These are phyloP conservation scores for Barnettozyma siamensis DNA, from an alignment of 805 yeast genomes.

Conservation along the genomic window DNA sequence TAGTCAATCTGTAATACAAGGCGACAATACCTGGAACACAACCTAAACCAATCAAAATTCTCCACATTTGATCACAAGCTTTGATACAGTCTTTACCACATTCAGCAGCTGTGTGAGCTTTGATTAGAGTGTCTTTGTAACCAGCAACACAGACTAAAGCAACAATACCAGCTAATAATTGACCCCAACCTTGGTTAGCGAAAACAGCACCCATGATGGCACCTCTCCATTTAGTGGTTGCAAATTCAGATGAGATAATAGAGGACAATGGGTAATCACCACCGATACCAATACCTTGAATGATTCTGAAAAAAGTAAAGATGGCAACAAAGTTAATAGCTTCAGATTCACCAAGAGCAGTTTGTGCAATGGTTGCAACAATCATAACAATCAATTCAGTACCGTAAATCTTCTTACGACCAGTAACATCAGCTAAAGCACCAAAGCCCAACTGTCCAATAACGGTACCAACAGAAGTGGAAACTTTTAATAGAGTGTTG, in stretches of 20 bases:
- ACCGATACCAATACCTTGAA: slow-evolving; percentile 96
- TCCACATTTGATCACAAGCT: slow-evolving; percentile 94
- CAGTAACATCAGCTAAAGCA: slow-evolving; percentile 70
- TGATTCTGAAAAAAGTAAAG: slow-evolving; percentile 69
- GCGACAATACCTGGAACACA: slow-evolving; percentile 84
- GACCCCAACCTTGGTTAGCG: slow-evolving; percentile 97
- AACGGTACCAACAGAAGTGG: slow-evolving; percentile 92
- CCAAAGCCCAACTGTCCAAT: slow-evolving; percentile 88
- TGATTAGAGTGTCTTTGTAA: slow-evolving; percentile 56
- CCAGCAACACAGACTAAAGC: slow-evolving; percentile 72
- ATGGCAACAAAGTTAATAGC: slow-evolving; percentile 72
- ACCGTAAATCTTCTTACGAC: slow-evolving; percentile 88
- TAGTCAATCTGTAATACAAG: slow-evolving; percentile 85
- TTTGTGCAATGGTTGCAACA: slow-evolving; percentile 70
- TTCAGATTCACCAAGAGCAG: slow-evolving; percentile 64
- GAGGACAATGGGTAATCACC: slow-evolving; percentile 95
- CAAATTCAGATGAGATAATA: slow-evolving; percentile 87
- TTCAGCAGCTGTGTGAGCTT: slow-evolving; percentile 47
- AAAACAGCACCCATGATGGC: slow-evolving; percentile 95
- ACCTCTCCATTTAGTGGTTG: slow-evolving; percentile 97
- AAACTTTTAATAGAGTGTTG: slow-evolving; percentile 70
- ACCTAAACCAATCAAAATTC: slow-evolving; percentile 84
- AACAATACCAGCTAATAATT: slow-evolving; percentile 79
- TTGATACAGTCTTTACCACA: slow-evolving; percentile 64
- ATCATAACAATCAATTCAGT: slow-evolving; percentile 81